Conservation (phyloP, 2,329 filamentous ascomycete genomes). For the Rosellinia necatrix region DNA sequence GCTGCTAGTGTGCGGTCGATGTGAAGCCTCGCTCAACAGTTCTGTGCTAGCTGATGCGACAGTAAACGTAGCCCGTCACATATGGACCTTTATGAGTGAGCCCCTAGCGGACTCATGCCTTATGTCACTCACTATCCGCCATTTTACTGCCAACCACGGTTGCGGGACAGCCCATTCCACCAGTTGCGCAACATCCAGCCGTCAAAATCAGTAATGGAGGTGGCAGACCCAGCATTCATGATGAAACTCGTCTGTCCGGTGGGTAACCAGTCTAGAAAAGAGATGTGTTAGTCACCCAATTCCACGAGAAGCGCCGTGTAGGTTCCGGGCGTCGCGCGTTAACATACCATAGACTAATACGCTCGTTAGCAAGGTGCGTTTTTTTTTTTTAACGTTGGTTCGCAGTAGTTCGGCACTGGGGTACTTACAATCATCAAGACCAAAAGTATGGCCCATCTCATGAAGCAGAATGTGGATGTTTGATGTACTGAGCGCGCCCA, state of each 20-base stretch:
- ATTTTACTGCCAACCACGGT: slow-evolving; percentile 14
- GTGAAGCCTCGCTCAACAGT: too few species aligned
- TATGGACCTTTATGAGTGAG: too few species aligned
- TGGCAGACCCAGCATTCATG: slow-evolving; percentile 7
- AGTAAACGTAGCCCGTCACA: too few species aligned
- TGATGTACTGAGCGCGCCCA: background rate
- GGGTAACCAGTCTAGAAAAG: slow-evolving; percentile 6
- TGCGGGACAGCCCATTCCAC: slow-evolving; percentile 11
- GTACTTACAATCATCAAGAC: slow-evolving; percentile 12
- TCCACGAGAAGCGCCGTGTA: background rate
- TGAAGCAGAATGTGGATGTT: slow-evolving; percentile 7
- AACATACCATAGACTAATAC: slow-evolving; percentile 9
- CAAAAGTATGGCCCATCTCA: slow-evolving; percentile 16
- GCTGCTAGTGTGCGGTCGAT: too few species aligned
- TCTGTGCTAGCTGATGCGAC: too few species aligned
- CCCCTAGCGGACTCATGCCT: too few species aligned
- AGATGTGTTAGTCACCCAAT: slow-evolving; percentile 3
- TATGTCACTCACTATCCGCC: too few species aligned
- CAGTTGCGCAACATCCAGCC: slow-evolving; percentile 19
- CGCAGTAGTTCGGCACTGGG: background rate
- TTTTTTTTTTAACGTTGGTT: background rate
- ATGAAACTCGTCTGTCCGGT: slow-evolving; percentile 14
- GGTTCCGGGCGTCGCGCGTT: background rate
- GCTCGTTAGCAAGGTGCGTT: background rate
- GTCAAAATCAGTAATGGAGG: slow-evolving; percentile 11